A percentile compares a stretch with the other conserved stretches of the same genome.
Evolutionary conservation across 345 rosid genomes (phyloP).

Genomic region (Citrus sp.): DNA sequence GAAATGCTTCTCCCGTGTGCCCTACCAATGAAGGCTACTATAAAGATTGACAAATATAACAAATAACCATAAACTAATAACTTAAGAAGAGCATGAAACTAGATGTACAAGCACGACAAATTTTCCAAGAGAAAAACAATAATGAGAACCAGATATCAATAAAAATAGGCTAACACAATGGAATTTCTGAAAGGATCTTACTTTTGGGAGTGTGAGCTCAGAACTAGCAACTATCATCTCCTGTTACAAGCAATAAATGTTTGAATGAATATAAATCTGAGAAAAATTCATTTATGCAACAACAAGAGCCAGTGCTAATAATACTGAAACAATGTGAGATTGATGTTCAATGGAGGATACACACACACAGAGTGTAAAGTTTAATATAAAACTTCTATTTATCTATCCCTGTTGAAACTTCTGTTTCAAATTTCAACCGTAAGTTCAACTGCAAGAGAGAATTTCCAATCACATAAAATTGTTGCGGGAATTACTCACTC

Average conservation of each 20-base stretch:
- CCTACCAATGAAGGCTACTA: conserved; percentile 31
- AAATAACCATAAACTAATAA: not conserved
- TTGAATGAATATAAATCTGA: not conserved
- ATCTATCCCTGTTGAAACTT: not conserved
- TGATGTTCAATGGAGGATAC: not conserved
- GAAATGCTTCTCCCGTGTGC: conserved; percentile 59
- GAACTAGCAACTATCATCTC: conserved; percentile 88
- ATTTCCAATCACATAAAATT: conserved; percentile 7
- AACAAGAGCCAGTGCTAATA: not conserved
- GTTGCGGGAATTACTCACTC: not conserved
- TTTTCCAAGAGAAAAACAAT: not conserved
- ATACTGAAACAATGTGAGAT: not conserved
- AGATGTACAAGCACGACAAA: conserved; percentile 7
- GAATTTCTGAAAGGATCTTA: conserved; percentile 26
- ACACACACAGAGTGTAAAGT: not conserved
- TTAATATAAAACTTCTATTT: not conserved
- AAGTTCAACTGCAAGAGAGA: not conserved
- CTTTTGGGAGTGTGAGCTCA: conserved; percentile 50
- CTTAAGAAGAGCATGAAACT: not conserved
- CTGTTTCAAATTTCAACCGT: not conserved
- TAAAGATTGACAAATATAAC: conserved; percentile 1
- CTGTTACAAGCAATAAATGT: conserved; percentile 39
- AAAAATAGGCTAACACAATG: conserved; percentile 4
- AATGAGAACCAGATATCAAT: not conserved
- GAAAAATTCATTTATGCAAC: not conserved